A percentile compares a stretch with the other conserved stretches of the same genome.
phyloP scores from a whole-genome alignment of 139 green algal genomes.

The Chlamydomonas sp. region DNA sequence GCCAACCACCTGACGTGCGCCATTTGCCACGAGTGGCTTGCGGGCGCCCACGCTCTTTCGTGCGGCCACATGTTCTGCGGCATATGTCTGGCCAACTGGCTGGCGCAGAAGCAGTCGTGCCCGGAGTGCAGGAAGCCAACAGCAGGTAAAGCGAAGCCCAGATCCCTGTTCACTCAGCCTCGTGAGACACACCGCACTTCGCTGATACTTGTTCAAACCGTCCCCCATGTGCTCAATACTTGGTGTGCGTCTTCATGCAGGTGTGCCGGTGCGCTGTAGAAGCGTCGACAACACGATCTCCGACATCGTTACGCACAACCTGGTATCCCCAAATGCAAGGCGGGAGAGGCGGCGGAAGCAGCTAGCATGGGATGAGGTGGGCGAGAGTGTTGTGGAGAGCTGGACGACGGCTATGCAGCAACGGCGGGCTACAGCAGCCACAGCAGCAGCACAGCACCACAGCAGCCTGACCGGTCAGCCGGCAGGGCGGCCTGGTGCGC shows the following conservation, averaged over 20 bases:
- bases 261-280: slow-evolving; percentile 55
- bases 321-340: slow-evolving; percentile 39
- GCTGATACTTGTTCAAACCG: background rate
- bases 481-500: background rate
- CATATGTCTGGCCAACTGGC: slow-evolving; percentile 34
- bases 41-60: slow-evolving; percentile 45
- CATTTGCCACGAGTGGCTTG: slow-evolving; percentile 58
- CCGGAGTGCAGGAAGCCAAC: slow-evolving; percentile 51
- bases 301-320: slow-evolving; percentile 42
- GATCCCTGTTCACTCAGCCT: too few species aligned
- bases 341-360: slow-evolving; percentile 40
- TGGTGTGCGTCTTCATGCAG: background rate
- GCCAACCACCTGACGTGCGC: slow-evolving; percentile 51
- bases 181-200: too few species aligned
- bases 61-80: slow-evolving; percentile 46
- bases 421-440: slow-evolving; percentile 2
- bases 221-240: too few species aligned
- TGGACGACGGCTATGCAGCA: slow-evolving; percentile 36
- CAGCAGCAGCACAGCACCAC: background rate
- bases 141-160: slow-evolving; percentile 8
- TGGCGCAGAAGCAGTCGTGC: slow-evolving; percentile 52
- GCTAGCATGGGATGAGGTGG: slow-evolving; percentile 28
- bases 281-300: slow-evolving; percentile 52
- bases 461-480: background rate
- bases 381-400: slow-evolving; percentile 9